phyloP scores from a whole-genome alignment of 768 basidiomycete species.

The Austroboletus eburneus region DNA sequence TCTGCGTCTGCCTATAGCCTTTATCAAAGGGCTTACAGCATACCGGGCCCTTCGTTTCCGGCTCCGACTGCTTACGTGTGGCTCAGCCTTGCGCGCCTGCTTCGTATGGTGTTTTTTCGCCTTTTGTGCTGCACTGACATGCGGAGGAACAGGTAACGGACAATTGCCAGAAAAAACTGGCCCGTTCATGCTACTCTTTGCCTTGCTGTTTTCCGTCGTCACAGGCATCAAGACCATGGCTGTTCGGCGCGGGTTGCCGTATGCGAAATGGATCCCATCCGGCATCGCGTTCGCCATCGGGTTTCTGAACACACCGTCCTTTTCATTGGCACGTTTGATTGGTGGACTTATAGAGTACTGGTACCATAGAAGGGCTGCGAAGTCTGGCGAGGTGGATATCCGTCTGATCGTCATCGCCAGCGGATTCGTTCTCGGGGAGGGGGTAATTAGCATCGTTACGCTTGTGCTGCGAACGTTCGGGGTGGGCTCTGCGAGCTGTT shows the following conservation, averaged over 20 bases:
- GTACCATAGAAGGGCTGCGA: conserved; percentile 52
- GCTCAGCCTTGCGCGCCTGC: conserved; percentile 70
- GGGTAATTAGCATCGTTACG: conserved; percentile 79
- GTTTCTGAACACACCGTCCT: conserved; percentile 93
- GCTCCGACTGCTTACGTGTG: conserved; percentile 96
- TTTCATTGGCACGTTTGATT: conserved; percentile 85
- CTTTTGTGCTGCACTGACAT: conserved; percentile 1
- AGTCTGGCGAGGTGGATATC: conserved; percentile 54
- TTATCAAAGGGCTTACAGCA: conserved; percentile 82
- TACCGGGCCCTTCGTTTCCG: conserved; percentile 93
- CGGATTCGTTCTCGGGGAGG: conserved; percentile 95
- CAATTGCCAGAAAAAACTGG: conserved; percentile 72
- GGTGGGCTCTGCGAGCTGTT: conserved; percentile 74
- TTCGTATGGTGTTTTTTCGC: conserved; percentile 41
- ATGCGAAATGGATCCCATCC: conserved; percentile 81
- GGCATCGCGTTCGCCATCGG: conserved; percentile 95
- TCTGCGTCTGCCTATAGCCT: conserved; percentile 84
- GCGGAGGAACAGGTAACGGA: conserved; percentile 59
- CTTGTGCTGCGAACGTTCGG: conserved; percentile 72
- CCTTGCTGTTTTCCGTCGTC: conserved; percentile 61
- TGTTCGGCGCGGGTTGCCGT: conserved; percentile 42
- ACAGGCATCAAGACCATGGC: conserved; percentile 66
- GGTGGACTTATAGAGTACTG: conserved; percentile 80
- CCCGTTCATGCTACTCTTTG: conserved; percentile 78
- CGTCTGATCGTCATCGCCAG: conserved; percentile 83